Base-by-base conservation (phyloP, 1,284 basidiomycete genomes). In the Ganoderma resinaceum region DNA sequence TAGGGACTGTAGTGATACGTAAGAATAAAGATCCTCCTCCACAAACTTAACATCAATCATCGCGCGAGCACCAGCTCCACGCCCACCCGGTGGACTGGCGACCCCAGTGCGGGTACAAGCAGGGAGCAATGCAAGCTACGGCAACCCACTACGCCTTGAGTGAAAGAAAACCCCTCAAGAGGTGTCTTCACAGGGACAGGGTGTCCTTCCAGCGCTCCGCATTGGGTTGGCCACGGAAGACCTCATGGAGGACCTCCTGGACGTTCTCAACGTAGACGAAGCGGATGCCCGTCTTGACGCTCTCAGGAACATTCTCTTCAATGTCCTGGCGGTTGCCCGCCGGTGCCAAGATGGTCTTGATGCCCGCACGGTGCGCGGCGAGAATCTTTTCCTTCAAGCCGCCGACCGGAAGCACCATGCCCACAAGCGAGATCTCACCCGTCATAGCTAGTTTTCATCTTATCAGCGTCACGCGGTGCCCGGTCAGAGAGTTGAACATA, bases 331-430 rank as follows among this genome's bases (percentile, higher is more conserved):
- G 90, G 79, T 96, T 96, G 2, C 93, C 96, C 31, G 88, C 89
- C 0, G 96, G 96, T 0, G 95, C 95, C 31, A 97, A 83, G 70
- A 97, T 93, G 0, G 92, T 96, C 82, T 92, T 95, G 83, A 98
- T 97, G 2, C 95, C 95, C 1, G 96, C 95, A 14, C 96, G 89
- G 78, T 98, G 96, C 0, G 96, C 96, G 1, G 96, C 96, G 1
- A 97, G 87, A 73, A 97, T 97, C 86, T 97, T 97, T 85, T 98
- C 96, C 83, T 97, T 98, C 69, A 98, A 81, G 0, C 96, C 96
- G 14, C 96, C 96, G 3, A 98, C 96, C 2, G 96, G 95, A 0
- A 97, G 86, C 9, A 98, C 96, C 80, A 96, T 95, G 0, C 96
- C 96, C 0, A 95, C 91, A 20, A 98, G 88, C 3, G 95, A 95